Conservation (phyloP, 2,329 filamentous ascomycete species). For the Pezicula radicicola region DNA sequence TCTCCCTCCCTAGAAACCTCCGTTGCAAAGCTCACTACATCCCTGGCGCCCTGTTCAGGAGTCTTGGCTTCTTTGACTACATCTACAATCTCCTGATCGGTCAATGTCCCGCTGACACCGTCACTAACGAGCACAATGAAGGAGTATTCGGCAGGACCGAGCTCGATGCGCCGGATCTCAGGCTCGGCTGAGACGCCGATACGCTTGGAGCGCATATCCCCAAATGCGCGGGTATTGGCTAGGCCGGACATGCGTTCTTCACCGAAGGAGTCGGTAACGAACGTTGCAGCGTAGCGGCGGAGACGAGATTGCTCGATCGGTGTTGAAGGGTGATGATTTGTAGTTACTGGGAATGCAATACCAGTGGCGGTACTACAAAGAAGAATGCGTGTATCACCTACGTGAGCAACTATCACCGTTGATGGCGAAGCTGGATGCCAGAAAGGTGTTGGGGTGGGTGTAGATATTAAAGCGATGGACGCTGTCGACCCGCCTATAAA, state of each 20-base stretch:
- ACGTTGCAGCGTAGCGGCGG: slow-evolving; percentile 79
- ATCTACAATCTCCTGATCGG: slow-evolving; percentile 94
- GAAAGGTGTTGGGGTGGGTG: slow-evolving; percentile 85
- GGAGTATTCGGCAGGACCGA: slow-evolving; percentile 79
- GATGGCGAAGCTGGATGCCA: slow-evolving; percentile 89
- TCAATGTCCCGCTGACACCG: slow-evolving; percentile 80
- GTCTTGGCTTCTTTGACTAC: slow-evolving; percentile 91
- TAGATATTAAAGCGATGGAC: slow-evolving; percentile 86
- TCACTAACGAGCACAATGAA: slow-evolving; percentile 89
- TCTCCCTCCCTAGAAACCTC: slow-evolving; percentile 66
- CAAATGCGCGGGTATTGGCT: slow-evolving; percentile 91
- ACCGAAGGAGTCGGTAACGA: slow-evolving; percentile 94
- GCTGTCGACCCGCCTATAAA: slow-evolving; percentile 95
- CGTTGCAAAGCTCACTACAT: slow-evolving; percentile 82
- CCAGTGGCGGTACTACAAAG: slow-evolving; percentile 86
- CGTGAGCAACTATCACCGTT: slow-evolving; percentile 82
- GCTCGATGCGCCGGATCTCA: slow-evolving; percentile 75
- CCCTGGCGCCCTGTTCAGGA: slow-evolving; percentile 77
- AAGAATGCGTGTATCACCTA: slow-evolving; percentile 88
- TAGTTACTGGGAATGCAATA: slow-evolving; percentile 75
- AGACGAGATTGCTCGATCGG: slow-evolving; percentile 81
- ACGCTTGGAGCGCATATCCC: slow-evolving; percentile 87
- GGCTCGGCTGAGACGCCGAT: slow-evolving; percentile 94
- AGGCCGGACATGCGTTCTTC: slow-evolving; percentile 93
- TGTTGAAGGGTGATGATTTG: slow-evolving; percentile 88